Conservation (phyloP, 83 land plant species). For the Larix sibirica region DNA sequence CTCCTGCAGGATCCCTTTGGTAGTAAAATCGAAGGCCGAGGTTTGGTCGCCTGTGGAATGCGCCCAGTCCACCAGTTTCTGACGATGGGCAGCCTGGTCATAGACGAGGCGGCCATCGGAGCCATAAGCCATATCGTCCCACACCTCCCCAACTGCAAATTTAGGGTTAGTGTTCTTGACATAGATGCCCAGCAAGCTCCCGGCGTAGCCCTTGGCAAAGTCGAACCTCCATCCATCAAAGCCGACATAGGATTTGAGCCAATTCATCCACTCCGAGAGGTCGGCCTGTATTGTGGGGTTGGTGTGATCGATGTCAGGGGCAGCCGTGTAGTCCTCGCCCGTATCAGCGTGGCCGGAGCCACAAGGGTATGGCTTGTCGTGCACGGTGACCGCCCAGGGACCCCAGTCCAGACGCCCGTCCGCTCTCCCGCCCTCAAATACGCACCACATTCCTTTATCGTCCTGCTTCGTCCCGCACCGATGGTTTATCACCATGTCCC, state of each 20-base stretch:
- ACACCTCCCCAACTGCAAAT: constrained; percentile 37
- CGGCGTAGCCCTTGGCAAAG: constrained; percentile 37
- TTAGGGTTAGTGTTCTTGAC: constrained; percentile 22
- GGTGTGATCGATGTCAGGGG: constrained; percentile 44
- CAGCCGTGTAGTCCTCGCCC: constrained; percentile 35
- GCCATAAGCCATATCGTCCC: constrained; percentile 18
- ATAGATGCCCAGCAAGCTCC: constrained; percentile 4
- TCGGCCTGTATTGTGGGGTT: constrained; percentile 41
- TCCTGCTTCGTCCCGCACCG: constrained; percentile 31
- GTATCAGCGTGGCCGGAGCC: constrained; percentile 30
- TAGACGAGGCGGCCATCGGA: neutral
- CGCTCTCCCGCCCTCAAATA: constrained; percentile 35
- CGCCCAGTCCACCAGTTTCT: constrained; percentile 32
- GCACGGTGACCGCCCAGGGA: constrained; percentile 25
- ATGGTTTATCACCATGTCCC: constrained; percentile 44
- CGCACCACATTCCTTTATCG: constrained; percentile 27
- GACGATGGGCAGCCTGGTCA: neutral
- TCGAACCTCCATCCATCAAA: constrained; percentile 72
- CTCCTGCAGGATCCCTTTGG: constrained; percentile 39
- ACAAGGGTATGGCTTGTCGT: neutral
- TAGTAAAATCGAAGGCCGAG: constrained; percentile 36
- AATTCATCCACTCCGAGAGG: constrained; percentile 80
- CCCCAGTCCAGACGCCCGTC: constrained; percentile 46
- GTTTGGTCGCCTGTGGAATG: constrained; percentile 22
- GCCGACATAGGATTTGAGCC: constrained; percentile 63